Evolutionary conservation across 73 alveolate species (phyloP), one percentile per base, ranked within the genome.

Genomic region (Durusdinium trenchii): DNA sequence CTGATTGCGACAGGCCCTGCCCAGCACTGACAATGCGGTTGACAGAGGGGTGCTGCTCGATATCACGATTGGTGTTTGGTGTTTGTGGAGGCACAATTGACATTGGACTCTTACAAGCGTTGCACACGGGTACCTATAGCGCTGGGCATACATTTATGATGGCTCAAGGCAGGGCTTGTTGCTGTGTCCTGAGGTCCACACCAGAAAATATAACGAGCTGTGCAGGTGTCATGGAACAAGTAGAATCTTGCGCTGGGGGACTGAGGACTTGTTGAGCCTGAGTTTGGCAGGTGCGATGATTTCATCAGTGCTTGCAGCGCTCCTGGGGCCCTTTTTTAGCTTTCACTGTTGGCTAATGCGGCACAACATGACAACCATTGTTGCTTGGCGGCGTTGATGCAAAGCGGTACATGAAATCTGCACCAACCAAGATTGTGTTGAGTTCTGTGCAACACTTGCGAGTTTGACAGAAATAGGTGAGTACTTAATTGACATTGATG

Each of bases 261-360:
- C 91, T 30, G 7, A 46, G 5, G 28, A 32, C 50, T 18, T 3
- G 48, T 67, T 43, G 81, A 2, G 9, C 46, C 30, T 32, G 46
- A 32, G 35, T 45, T 45, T 14, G 50, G 30, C 48, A 91, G 98
- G 98, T 91, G 98, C 98, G 28, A 54, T 91, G 78, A 47, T 69
- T 40, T 91, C 98, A 28, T 18, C 90, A 42, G 71, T 91, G 3
- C 83, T 91, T 32, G 82, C 98, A 1, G 98, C 46, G 18, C 43
- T 91, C 35, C 98, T 91, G 73, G 98, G 98, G 32, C 98, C 98
- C 4, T 91, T 91, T 76, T 91, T 91, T 69, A 51, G 76, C 35
- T 91, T 91, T 76, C 98, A 91, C 98, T 91, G 98, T 78, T 91
- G 98, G 98, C 98, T 91, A 87, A 69, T 91, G 98, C 57, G 69